Evolutionary conservation across 163 green algal genomes (phyloP), one percentile per base, ranked within the genome.

Genomic region (Chloromonas sp.): DNA sequence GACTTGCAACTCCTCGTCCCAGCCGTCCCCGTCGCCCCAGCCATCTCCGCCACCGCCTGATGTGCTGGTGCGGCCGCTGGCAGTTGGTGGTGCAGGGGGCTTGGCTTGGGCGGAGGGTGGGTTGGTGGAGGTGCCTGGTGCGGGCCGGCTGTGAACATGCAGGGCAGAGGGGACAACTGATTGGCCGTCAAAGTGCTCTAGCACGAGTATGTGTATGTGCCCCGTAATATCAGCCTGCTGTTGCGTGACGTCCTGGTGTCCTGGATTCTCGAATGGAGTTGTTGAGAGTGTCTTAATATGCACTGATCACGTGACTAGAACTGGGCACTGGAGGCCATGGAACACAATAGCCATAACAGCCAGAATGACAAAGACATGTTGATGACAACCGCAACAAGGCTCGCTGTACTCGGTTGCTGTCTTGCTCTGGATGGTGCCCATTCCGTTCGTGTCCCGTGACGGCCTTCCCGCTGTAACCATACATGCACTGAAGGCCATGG

Each of bases 1-100:
- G 36, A 36, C 81, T 11, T 84, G 8, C 61, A 78, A 61, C 15
- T 81, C 85, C 1, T 84, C 80, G 59, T 83, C 80, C 8, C 85
- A 81, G 1, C 85, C 81, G 84, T 80, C 61, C 14, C 85, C 85
- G 71, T 86, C 84, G 60, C 83, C 86, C 88, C 86, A 89, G 1
- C 88, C 88, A 84, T 85, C 85, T 74, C 8, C 82, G 59, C 60
- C 83, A 60, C 0, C 81, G 59, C 61, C 36, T 36, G 36, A 36
- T 36, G 36, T 36, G 36, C 80, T 62, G 1, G 76, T 71, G 57
- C 71, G 5, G 82, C 70, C 13, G 11, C 60, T 70, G 60, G 11
- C 13, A 14, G 1, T 58, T 60, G 15, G 13, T 70, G 8, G 57
- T 2, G 58, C 82, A 60, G 14, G 71, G 1, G 11, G 58, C 60